phyloP scores from a whole-genome alignment of 1,284 basidiomycete genomes.

The Laetiporus sulphureus region DNA sequence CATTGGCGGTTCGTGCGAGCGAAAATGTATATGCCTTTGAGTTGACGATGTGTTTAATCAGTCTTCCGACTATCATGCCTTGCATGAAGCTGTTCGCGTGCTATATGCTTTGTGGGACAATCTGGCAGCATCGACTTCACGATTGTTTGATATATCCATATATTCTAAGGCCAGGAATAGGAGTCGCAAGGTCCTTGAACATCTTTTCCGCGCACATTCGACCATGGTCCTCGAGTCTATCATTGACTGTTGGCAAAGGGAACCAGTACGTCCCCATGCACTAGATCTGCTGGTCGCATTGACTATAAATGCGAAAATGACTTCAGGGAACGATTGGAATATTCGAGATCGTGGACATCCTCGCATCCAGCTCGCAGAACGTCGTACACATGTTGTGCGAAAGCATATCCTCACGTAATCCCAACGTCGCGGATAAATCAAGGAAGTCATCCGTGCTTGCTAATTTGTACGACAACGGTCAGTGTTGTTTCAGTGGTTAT shows the following conservation, averaged over 20 bases:
- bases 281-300: too few relatives aligned
- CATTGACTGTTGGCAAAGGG: conserved; percentile 72
- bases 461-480: conserved; percentile 52
- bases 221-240: conserved; percentile 79
- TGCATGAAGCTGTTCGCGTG: conserved; percentile 67
- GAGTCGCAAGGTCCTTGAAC: conserved; percentile 76
- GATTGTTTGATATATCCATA: conserved; percentile 41
- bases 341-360: conserved; percentile 80
- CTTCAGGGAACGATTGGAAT: too few relatives aligned
- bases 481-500: neutral
- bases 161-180: conserved; percentile 59
- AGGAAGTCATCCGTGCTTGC: conserved; percentile 56
- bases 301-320: too few relatives aligned
- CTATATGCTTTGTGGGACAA: conserved; percentile 69
- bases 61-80: conserved; percentile 61
- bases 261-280: too few relatives aligned
- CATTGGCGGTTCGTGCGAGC: conserved; percentile 42
- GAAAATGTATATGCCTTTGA: too few relatives aligned
- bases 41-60: conserved; percentile 20
- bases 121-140: conserved; percentile 40
- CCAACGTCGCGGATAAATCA: conserved; percentile 45
- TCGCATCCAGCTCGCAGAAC: conserved; percentile 83
- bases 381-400: conserved; percentile 91
- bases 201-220: conserved; percentile 78
- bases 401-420: conserved; percentile 56